Conservation (phyloP, 345 rosid genomes). For the Populus euphratica region DNA sequence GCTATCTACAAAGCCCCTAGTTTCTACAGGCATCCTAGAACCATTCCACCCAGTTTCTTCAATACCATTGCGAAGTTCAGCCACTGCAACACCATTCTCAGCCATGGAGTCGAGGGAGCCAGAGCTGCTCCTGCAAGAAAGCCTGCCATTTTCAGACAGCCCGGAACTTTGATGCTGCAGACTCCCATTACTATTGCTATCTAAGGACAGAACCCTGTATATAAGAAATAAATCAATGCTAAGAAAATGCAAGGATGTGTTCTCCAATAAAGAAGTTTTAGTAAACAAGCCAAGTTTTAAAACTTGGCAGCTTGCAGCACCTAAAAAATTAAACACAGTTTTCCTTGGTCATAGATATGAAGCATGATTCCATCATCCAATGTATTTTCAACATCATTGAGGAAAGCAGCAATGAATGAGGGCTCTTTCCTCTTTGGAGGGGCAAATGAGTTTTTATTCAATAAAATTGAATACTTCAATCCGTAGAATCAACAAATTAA, state of each 20-base stretch:
- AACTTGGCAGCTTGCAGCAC: background rate
- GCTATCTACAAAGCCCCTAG: slow-evolving; percentile 45
- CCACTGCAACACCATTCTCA: slow-evolving; percentile 22
- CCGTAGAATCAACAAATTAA: background rate
- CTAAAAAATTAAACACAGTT: background rate
- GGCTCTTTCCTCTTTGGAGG: background rate
- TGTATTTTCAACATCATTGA: background rate
- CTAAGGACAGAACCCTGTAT: slow-evolving; percentile 35
- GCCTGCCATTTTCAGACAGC: slow-evolving; percentile 34
- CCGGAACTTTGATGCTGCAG: slow-evolving; percentile 35
- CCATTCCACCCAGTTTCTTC: slow-evolving; percentile 37
- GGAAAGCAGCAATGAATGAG: no score
- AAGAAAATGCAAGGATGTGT: background rate
- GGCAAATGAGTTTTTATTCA: background rate
- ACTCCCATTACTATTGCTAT: slow-evolving; percentile 29
- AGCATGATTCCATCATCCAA: background rate
- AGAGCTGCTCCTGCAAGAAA: slow-evolving; percentile 35
- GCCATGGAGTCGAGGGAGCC: slow-evolving; percentile 33
- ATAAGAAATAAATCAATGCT: background rate
- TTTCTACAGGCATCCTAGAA: slow-evolving; percentile 31
- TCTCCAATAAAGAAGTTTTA: background rate
- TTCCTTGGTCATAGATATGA: background rate
- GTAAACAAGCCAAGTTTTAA: background rate
- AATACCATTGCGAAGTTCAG: slow-evolving; percentile 26
- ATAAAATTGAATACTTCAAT: slow-evolving; percentile 1